Conservation (phyloP, 2,329 filamentous ascomycete species). For the Pseudocercospora macadamiae region DNA sequence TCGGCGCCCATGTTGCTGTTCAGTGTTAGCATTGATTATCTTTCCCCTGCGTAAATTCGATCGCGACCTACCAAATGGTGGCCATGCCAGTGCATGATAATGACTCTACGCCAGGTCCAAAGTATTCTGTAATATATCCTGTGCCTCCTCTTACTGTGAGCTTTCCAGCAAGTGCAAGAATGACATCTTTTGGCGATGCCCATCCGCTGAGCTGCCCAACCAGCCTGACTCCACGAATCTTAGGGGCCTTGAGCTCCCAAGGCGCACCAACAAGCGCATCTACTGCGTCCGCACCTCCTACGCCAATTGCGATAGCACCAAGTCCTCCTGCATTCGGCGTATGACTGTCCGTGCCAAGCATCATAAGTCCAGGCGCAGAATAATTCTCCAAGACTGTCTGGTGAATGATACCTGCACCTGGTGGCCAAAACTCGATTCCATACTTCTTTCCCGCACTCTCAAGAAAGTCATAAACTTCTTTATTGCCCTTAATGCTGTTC, state of each 20-base stretch:
- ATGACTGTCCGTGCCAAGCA: slow-evolving; percentile 97
- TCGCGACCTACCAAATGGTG: slow-evolving; percentile 62
- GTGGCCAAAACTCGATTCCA: slow-evolving; percentile 94
- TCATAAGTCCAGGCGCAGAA: slow-evolving; percentile 94
- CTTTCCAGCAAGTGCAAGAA: slow-evolving; percentile 83
- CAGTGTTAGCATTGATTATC: slow-evolving; percentile 65
- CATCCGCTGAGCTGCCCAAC: slow-evolving; percentile 84
- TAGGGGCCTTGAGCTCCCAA: slow-evolving; percentile 96
- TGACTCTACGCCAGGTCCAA: slow-evolving; percentile 81
- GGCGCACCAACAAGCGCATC: slow-evolving; percentile 95
- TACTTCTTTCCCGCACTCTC: slow-evolving; percentile 90
- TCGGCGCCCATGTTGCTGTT: slow-evolving; percentile 70
- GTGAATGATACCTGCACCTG: slow-evolving; percentile 92
- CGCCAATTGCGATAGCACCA: slow-evolving; percentile 91
- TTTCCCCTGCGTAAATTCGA: neutral
- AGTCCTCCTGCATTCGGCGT: slow-evolving; percentile 96
- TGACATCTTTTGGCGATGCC: slow-evolving; percentile 95
- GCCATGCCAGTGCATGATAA: slow-evolving; percentile 93
- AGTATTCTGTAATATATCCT: slow-evolving; percentile 81
- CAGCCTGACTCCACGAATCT: slow-evolving; percentile 81
- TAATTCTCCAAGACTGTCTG: slow-evolving; percentile 99
- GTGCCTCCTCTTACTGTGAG: slow-evolving; percentile 90
- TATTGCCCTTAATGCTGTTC: slow-evolving; percentile 85
- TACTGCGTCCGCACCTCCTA: slow-evolving; percentile 94
- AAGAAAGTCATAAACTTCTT: slow-evolving; percentile 96